Evolutionary conservation across 345 rosid species (phyloP), one percentile per base, ranked within the genome.

Genomic region (Raphanus raphanistrum): DNA sequence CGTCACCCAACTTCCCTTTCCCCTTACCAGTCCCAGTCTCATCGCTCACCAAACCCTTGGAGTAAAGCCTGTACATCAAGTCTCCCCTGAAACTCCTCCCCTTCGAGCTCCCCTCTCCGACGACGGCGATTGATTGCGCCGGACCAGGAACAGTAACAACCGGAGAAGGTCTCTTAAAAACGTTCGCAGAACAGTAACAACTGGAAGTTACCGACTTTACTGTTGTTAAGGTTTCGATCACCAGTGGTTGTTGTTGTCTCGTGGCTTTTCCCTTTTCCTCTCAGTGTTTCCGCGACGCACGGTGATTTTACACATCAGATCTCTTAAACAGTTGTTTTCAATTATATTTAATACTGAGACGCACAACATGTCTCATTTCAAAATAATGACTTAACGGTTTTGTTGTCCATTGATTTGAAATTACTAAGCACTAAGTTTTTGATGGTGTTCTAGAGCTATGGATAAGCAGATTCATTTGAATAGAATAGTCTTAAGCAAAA

Each of bases 101-200:
- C 58, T 72, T 83, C 61, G 85, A 81, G 68, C 82, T 87, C 2
- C 76, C 29, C 35, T 86, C 89, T 3, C 90, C 92, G 66, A 33
- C 36, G 7, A 3, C 3, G 29, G 35, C 7, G 4, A 1, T 58
- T 35, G 3, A 12, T 27, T 13, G 48, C 5, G 26, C 66, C 9
- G 28, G 64, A 31, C 11, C 21, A 21, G 21, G 79, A 26, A 58
- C 48, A 59, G 66, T 52, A 27, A 7, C 21, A 3, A n/a, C 79
- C 67, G 33, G 72, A 0, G 70, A 70, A 2, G 17, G 70, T 69
- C 7, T 60, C 26, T 0, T 4, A n/a, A 32, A 1, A 3, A 0
- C 13, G n/a, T 29, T 0, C 2, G 36, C 63, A 7, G 54, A 13
- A 50, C 10, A 45, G 48, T 48, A 5, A 21, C 21, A 21, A 21